Evolutionary conservation across 805 yeast species (phyloP).

Genomic region (Candida glaebosa): DNA sequence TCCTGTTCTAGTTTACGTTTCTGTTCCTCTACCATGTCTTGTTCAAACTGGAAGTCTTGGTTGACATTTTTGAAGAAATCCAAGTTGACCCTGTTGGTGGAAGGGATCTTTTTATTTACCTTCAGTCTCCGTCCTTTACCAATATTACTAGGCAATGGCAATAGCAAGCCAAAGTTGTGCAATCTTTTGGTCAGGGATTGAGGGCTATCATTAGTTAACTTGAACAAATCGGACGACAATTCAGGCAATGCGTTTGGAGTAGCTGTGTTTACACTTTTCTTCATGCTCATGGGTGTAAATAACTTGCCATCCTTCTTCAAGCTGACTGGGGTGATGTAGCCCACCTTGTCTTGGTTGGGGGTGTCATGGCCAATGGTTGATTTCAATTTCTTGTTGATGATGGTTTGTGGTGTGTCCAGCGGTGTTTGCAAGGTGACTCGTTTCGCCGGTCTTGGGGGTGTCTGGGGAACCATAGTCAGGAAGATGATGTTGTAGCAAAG

Average conservation of each 20-base stretch:
- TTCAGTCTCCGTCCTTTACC: slow-evolving; percentile 28
- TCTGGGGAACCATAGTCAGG: slow-evolving; percentile 2
- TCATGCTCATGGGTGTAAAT: neutral
- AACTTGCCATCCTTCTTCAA: neutral
- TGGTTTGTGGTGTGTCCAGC: slow-evolving; percentile 3
- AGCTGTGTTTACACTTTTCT: neutral
- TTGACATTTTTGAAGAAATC: slow-evolving; percentile 18
- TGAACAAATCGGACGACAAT: neutral
- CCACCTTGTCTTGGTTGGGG: neutral
- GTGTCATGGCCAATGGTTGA: neutral
- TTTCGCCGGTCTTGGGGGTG: slow-evolving; percentile 3
- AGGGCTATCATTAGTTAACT: neutral
- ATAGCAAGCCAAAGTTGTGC: slow-evolving; percentile 21
- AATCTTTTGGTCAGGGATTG: neutral
- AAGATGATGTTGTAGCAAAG: neutral
- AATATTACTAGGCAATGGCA: slow-evolving; percentile 37
- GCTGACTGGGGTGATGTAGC: neutral
- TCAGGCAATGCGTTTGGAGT: neutral
- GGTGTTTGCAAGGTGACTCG: slow-evolving; percentile 2
- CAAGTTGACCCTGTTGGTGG: slow-evolving; percentile 13
- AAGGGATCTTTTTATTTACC: slow-evolving; percentile 6
- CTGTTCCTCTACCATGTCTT: slow-evolving; percentile 15
- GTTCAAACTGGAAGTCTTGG: slow-evolving; percentile 24
- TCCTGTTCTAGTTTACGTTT: neutral
- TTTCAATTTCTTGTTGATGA: neutral